Conservation (phyloP, 192 early-diverging fungal genomes). For the Umbelopsis isabellina region DNA sequence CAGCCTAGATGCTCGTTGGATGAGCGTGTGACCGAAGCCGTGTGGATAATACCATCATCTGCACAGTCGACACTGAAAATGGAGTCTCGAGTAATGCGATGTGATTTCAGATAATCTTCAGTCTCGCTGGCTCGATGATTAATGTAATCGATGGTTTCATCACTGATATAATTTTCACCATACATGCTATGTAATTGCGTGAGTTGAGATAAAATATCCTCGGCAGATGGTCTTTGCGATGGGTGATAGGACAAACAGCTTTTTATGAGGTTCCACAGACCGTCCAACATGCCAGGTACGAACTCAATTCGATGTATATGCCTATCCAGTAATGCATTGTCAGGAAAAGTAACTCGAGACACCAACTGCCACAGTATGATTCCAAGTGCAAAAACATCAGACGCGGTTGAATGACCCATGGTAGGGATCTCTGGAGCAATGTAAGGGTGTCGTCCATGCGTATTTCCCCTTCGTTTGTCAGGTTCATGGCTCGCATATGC, state of each 20-base stretch:
- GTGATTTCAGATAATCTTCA: constrained; percentile 1
- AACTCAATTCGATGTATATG: constrained; percentile 32
- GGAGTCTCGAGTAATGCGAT: background rate
- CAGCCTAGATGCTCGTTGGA: constrained; percentile 13
- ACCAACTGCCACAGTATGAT: constrained; percentile 37
- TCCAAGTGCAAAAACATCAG: constrained; percentile 34
- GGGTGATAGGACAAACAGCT: background rate
- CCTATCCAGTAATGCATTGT: constrained; percentile 31
- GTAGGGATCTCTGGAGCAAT: constrained; percentile 31
- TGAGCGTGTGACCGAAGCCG: constrained; percentile 16
- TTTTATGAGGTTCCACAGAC: constrained; percentile 12
- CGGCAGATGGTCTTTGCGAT: background rate
- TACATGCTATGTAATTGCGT: constrained; percentile 14
- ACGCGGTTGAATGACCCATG: constrained; percentile 20
- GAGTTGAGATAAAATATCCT: background rate
- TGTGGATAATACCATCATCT: constrained; percentile 19
- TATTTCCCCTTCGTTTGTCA: background rate
- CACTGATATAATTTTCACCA: constrained; percentile 6
- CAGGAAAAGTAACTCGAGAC: constrained; percentile 36
- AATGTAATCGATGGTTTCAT: constrained; percentile 6
- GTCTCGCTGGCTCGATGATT: background rate
- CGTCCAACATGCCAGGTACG: constrained; percentile 33
- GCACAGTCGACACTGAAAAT: background rate
- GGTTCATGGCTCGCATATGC: constrained; percentile 28
- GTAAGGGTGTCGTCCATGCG: constrained; percentile 30